Percentiles rank a stretch among this genome's conserved stretches.
phyloP scores from a whole-genome alignment of 345 rosid species.

The Eucalyptus regnans region DNA sequence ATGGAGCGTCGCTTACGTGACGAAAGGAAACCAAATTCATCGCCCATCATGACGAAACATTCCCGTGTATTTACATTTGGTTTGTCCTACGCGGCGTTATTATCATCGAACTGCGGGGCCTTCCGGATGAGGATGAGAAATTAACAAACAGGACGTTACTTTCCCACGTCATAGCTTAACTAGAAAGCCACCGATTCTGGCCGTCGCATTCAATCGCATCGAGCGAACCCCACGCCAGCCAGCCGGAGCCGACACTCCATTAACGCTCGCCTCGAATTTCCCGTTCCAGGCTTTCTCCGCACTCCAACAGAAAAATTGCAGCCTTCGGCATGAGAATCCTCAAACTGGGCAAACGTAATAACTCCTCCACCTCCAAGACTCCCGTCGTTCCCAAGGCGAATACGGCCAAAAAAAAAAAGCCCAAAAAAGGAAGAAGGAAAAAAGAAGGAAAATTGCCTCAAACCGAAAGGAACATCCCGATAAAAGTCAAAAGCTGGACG shows the following conservation, averaged over 20 bases:
- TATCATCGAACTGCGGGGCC: background rate
- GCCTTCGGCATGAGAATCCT: background rate
- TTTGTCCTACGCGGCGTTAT: no score
- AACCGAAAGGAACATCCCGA: background rate
- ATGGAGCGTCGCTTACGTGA: background rate
- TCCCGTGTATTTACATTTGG: background rate
- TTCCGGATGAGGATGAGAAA: background rate
- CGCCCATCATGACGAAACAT: background rate
- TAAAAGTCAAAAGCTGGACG: background rate
- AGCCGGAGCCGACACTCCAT: background rate
- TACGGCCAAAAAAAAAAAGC: background rate
- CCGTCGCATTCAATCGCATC: background rate
- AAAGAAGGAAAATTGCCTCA: background rate
- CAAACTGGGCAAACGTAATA: background rate
- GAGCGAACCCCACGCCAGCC: background rate
- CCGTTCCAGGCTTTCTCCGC: background rate
- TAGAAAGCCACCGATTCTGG: background rate
- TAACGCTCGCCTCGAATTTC: background rate
- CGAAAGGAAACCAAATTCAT: background rate
- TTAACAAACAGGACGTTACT: background rate
- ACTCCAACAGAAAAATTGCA: background rate
- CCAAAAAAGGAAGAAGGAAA: background rate
- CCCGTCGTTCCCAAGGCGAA: background rate
- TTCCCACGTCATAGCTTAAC: background rate
- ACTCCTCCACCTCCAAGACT: background rate